Evolutionary conservation across 129 eudicot species (phyloP).

Genomic region (Sambucus nigra): DNA sequence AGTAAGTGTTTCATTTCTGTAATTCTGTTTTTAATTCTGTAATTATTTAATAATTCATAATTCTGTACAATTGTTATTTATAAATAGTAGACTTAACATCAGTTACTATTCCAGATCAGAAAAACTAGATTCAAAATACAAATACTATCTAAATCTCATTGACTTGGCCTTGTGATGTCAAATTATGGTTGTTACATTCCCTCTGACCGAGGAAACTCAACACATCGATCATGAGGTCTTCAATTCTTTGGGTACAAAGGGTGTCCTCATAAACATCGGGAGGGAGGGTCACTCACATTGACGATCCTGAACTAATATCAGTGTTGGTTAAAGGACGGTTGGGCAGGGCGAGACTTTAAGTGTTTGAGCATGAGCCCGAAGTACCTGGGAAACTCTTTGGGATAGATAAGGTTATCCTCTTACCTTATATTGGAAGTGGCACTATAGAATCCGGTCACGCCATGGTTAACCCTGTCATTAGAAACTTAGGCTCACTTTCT

Average conservation of each 20-base stretch:
- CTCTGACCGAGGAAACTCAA: constrained; percentile 19
- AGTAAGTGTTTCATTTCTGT: too few species aligned
- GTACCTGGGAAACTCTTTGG: constrained; percentile 21
- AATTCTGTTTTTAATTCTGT: too few species aligned
- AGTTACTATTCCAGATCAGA: constrained; percentile 21
- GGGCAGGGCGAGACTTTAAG: constrained; percentile 22
- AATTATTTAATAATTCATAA: too few species aligned
- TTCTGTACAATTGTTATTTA: too few species aligned
- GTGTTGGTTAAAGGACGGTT: constrained; percentile 20
- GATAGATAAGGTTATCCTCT: constrained; percentile 27
- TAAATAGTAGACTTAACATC: too few species aligned
- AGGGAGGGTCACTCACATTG: constrained; percentile 21
- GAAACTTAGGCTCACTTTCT: constrained; percentile 29
- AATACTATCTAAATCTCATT: constrained; percentile 11
- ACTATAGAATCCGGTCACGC: constrained; percentile 21
- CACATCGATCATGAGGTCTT: constrained; percentile 18
- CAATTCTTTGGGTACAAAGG: constrained; percentile 20
- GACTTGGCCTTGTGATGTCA: constrained; percentile 21
- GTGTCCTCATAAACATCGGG: constrained; percentile 23
- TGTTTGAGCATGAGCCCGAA: constrained; percentile 26
- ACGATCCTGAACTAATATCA: constrained; percentile 21
- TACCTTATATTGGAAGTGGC: constrained; percentile 27
- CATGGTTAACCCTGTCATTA: constrained; percentile 29
- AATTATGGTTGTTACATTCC: constrained; percentile 17
- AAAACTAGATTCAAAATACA: constrained; percentile 14